Evolutionary conservation across 75 land plant genomes (phyloP).

Genomic region (Sequoiadendron giganteum): DNA sequence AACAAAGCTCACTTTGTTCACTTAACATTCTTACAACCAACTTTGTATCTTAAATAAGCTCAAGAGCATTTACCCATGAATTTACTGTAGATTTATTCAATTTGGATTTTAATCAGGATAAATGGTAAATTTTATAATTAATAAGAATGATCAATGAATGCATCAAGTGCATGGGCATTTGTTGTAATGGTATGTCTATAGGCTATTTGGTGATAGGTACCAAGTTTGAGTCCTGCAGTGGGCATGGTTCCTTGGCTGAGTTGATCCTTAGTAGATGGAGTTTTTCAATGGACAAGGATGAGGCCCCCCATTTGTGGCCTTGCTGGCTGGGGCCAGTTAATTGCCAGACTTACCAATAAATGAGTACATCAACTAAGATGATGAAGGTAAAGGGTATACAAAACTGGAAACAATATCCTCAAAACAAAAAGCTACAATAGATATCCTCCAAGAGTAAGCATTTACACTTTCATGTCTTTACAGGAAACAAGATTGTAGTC

Average conservation of each 20-base stretch:
- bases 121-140: not conserved
- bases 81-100: not conserved
- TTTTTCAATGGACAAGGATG: no score
- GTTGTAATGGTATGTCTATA: no score
- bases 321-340: no score
- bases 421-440: not conserved
- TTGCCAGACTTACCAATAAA: no score
- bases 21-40: not conserved
- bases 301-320: no score
- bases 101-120: not conserved
- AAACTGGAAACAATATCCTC: not conserved
- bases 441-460: not conserved
- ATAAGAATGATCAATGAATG: no score
- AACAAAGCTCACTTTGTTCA: not conserved
- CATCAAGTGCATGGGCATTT: no score
- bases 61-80: not conserved
- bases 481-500: not conserved
- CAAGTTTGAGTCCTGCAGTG: no score
- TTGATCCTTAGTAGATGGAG: no score
- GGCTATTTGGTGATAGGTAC: no score
- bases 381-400: not conserved
- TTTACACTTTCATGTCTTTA: not conserved
- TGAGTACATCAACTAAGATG: not conserved
- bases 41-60: not conserved
- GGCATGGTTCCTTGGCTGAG: no score